Percentiles rank a stretch among this genome's conserved stretches.
Evolutionary conservation across 371 early-diverging fungal species (phyloP).

Genomic region (Catenaria anguillulae): DNA sequence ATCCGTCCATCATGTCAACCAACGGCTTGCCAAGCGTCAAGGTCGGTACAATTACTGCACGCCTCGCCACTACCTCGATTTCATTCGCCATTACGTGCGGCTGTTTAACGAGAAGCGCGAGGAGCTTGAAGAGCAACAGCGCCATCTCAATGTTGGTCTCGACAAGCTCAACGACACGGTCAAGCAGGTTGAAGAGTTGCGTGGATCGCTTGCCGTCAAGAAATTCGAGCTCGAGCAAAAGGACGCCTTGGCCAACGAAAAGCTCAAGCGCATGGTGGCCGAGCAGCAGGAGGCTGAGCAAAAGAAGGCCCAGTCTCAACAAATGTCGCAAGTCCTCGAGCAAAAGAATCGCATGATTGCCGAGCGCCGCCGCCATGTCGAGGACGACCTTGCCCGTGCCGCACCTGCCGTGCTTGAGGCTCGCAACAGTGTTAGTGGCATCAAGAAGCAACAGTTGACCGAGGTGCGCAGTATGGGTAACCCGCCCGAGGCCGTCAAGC

Average conservation of each 20-base stretch:
- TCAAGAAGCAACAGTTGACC: slow-evolving; percentile 93
- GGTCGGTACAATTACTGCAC: slow-evolving; percentile 76
- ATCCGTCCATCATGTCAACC: slow-evolving; percentile 72
- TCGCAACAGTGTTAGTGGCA: slow-evolving; percentile 77
- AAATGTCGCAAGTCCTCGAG: slow-evolving; percentile 64
- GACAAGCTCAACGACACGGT: slow-evolving; percentile 93
- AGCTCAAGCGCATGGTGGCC: slow-evolving; percentile 86
- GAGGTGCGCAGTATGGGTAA: slow-evolving; percentile 97
- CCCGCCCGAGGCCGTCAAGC: slow-evolving; percentile 90
- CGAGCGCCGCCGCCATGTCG: slow-evolving; percentile 62
- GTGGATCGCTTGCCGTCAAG: slow-evolving; percentile 74
- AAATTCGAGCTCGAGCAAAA: slow-evolving; percentile 76
- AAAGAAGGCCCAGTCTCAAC: slow-evolving; percentile 65
- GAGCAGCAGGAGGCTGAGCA: slow-evolving; percentile 92
- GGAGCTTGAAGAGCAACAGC: slow-evolving; percentile 93
- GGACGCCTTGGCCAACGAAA: slow-evolving; percentile 80
- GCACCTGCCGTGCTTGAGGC: slow-evolving; percentile 96
- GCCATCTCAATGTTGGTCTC: slow-evolving; percentile 92
- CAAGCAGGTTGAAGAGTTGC: slow-evolving; percentile 85
- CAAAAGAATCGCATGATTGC: slow-evolving; percentile 64
- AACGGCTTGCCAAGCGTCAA: slow-evolving; percentile 61
- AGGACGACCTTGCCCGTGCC: slow-evolving; percentile 81
- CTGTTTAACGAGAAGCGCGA: slow-evolving; percentile 84
- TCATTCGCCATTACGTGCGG: slow-evolving; percentile 81
- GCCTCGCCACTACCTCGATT: slow-evolving; percentile 95